Conservation (phyloP, 2,329 filamentous ascomycete genomes). For the Escovopsis sp. region DNA sequence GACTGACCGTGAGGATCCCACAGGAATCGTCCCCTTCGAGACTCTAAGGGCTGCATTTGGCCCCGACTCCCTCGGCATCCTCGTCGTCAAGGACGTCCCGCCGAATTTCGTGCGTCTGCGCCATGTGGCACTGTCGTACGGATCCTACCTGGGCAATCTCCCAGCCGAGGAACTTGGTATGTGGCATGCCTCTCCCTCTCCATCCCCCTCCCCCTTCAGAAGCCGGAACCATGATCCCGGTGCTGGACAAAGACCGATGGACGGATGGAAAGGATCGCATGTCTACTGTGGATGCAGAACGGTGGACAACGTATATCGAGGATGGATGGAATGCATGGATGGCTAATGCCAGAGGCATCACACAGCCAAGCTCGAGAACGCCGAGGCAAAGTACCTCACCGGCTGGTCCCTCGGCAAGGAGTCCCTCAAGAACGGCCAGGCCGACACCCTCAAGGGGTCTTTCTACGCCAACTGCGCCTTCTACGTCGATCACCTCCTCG, state of each 20-base stretch:
- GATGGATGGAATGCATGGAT: too few relatives aligned
- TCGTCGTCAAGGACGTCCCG: conserved; percentile 80
- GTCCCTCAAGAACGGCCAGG: conserved; percentile 60
- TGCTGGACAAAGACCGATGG: too few relatives aligned
- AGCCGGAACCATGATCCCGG: too few relatives aligned
- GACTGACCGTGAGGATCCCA: neutral
- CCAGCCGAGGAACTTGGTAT: conserved; percentile 54
- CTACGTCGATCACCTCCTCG: conserved; percentile 48
- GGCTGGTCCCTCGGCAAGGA: conserved; percentile 76
- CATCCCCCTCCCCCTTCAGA: neutral
- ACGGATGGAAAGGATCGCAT: too few relatives aligned
- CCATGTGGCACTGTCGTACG: conserved; percentile 62
- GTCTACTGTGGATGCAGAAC: too few relatives aligned
- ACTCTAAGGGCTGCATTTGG: conserved; percentile 71
- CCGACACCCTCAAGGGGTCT: conserved; percentile 68
- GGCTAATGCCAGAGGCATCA: too few relatives aligned
- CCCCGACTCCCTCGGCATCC: conserved; percentile 76
- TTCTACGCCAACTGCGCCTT: conserved; percentile 77
- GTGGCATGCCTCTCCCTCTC: conserved; percentile 8
- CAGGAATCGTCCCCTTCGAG: conserved; percentile 52
- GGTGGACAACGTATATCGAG: too few relatives aligned
- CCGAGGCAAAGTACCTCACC: conserved; percentile 46
- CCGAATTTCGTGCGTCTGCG: conserved; percentile 55
- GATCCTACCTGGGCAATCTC: conserved; percentile 77
- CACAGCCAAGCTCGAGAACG: conserved; percentile 41